Evolutionary conservation across 441 rosid genomes (phyloP).

Genomic region (Jatropha podagrica): DNA sequence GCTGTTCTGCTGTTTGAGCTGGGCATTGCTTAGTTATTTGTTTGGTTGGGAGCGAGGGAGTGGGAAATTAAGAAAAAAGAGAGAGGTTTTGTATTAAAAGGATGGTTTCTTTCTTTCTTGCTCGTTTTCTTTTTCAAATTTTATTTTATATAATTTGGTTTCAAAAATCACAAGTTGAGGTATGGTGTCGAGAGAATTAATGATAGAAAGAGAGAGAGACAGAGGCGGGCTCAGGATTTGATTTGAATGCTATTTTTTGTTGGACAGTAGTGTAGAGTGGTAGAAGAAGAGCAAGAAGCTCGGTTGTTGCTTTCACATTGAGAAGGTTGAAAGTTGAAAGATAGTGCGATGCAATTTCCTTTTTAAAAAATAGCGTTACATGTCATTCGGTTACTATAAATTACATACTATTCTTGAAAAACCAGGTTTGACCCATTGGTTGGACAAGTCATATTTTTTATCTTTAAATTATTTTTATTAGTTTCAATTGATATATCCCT

Average conservation of each 20-base stretch:
- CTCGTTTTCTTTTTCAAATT: too few species aligned
- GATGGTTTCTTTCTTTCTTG: background rate
- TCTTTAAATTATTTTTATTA: too few species aligned
- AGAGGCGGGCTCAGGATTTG: conserved; percentile 46
- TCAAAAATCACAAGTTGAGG: background rate
- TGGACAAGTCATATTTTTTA: too few species aligned
- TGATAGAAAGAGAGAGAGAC: conserved; percentile 10
- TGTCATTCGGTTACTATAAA: too few species aligned
- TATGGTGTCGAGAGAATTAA: background rate
- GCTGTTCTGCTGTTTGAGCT: conserved; percentile 22
- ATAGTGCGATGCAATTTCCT: too few species aligned
- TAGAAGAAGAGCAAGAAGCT: background rate
- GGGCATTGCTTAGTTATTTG: conserved; percentile 27
- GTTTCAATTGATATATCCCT: too few species aligned
- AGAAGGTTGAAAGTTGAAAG: background rate
- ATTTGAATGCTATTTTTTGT: conserved; percentile 33
- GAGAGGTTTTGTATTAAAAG: background rate
- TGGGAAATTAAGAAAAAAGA: conserved; percentile 8
- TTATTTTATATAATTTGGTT: too few species aligned
- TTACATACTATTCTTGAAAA: too few species aligned
- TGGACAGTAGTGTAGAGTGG: background rate
- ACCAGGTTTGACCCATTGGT: too few species aligned
- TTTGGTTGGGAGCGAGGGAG: background rate
- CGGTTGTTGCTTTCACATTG: conserved; percentile 34
- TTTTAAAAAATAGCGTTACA: too few species aligned